Evolutionary conservation across 2,329 filamentous ascomycete species (phyloP).

Genomic region (Albifimbria verrucaria): DNA sequence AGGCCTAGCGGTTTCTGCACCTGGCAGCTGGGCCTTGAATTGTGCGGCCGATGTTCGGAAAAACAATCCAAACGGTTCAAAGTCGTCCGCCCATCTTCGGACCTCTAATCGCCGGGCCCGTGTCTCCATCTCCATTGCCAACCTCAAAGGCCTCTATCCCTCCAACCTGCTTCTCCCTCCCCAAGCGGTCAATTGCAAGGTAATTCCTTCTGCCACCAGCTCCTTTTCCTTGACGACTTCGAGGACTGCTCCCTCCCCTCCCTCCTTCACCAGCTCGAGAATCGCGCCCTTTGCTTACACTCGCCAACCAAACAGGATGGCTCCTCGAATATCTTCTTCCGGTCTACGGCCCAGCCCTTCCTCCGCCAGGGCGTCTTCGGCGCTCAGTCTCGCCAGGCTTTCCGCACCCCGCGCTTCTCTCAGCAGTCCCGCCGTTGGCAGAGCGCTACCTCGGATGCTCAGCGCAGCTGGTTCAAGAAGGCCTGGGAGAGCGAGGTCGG

Average conservation of each 20-base stretch:
- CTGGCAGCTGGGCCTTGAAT: no score
- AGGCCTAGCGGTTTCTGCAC: no score
- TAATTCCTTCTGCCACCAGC: no score
- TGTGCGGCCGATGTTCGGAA: neutral
- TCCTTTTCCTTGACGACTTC: neutral
- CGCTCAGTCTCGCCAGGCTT: slow-evolving; percentile 52
- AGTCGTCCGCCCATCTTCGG: neutral
- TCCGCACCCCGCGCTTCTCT: slow-evolving; percentile 41
- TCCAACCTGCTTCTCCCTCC: slow-evolving; percentile 1
- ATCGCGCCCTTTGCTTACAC: neutral
- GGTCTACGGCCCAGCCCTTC: slow-evolving; percentile 48
- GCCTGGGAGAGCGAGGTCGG: slow-evolving; percentile 82
- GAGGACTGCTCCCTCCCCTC: neutral
- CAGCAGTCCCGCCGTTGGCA: slow-evolving; percentile 56
- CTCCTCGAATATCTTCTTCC: slow-evolving; percentile 48
- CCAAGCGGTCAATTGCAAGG: neutral
- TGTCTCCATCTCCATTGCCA: neutral
- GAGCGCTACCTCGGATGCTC: slow-evolving; percentile 57
- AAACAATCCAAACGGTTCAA: neutral
- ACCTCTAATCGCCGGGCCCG: neutral
- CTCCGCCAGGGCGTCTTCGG: slow-evolving; percentile 53
- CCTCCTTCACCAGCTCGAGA: neutral
- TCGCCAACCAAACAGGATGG: slow-evolving; percentile 29
- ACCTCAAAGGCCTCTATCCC: neutral
- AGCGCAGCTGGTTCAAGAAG: slow-evolving; percentile 64